These are phyloP conservation scores for Phytopythium oedochilum DNA, from an alignment of 352 stramenopile genomes.

Conservation along the genomic window DNA sequence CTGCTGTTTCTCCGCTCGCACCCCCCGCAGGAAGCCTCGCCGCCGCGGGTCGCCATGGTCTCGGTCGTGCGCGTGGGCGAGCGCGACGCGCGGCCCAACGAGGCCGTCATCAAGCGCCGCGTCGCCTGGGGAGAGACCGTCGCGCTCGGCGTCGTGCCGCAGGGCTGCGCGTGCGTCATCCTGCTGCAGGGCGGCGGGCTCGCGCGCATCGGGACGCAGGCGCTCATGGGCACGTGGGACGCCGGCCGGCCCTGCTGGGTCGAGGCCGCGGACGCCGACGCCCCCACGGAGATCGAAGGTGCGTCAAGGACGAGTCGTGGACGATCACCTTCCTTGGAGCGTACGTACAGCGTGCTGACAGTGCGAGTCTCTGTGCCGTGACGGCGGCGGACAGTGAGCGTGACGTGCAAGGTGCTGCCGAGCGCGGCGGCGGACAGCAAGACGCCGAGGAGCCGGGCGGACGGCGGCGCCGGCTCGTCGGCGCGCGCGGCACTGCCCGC, in stretches of 20 bases:
- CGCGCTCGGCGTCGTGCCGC: slow-evolving; percentile 71
- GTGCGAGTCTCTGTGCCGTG: too few relatives aligned
- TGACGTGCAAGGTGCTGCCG: slow-evolving; percentile 69
- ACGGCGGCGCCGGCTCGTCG: slow-evolving; percentile 21
- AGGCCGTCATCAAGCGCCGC: slow-evolving; percentile 71
- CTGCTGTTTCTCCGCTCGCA: slow-evolving; percentile 53
- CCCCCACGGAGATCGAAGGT: slow-evolving; percentile 72
- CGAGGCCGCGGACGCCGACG: slow-evolving; percentile 57
- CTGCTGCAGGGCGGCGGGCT: slow-evolving; percentile 67
- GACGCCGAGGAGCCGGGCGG: neutral
- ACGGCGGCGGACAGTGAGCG: slow-evolving; percentile 31
- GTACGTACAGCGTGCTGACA: neutral
- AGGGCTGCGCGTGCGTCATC: slow-evolving; percentile 75
- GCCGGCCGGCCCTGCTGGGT: slow-evolving; percentile 73
- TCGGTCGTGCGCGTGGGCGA: slow-evolving; percentile 66
- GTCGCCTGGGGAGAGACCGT: slow-evolving; percentile 62
- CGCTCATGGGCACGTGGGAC: slow-evolving; percentile 83
- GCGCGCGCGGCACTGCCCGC: slow-evolving; percentile 37
- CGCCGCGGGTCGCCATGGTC: slow-evolving; percentile 67
- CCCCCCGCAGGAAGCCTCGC: slow-evolving; percentile 53
- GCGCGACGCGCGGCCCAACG: slow-evolving; percentile 46
- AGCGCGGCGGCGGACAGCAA: neutral
- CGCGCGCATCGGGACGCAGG: slow-evolving; percentile 74
- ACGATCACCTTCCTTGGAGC: neutral
- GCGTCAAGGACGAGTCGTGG: neutral